These are phyloP conservation scores for Alternaria conjuncta DNA, from an alignment of 2,329 filamentous ascomycete species.

Conservation along the genomic window DNA sequence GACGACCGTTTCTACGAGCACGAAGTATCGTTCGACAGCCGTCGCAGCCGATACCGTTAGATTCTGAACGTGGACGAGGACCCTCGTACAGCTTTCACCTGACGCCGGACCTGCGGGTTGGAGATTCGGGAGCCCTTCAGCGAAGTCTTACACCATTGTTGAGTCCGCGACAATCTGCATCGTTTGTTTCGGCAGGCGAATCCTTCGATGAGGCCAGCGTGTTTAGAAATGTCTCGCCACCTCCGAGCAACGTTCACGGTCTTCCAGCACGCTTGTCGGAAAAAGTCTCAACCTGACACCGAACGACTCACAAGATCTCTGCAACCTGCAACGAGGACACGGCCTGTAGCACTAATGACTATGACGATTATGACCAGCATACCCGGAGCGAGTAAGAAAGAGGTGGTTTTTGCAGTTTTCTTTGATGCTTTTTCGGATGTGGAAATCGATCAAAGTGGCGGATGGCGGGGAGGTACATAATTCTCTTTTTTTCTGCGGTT, in stretches of 20 bases:
- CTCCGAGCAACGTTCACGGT: not conserved
- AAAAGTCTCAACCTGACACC: constrained; percentile 41
- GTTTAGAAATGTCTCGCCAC: constrained; percentile 12
- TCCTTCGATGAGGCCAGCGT: constrained; percentile 12
- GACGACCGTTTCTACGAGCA: constrained; percentile 72
- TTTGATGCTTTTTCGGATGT: constrained; percentile 6
- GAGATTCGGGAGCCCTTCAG: constrained; percentile 12
- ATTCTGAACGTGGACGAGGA: not conserved
- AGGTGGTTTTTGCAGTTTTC: constrained; percentile 21
- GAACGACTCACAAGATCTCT: constrained; percentile 35
- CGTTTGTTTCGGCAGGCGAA: constrained; percentile 23
- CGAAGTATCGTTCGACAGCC: constrained; percentile 69
- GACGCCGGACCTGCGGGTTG: constrained; percentile 7
- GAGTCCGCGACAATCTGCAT: constrained; percentile 14
- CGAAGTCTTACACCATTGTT: constrained; percentile 10
- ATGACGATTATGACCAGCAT: constrained; percentile 47
- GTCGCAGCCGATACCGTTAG: constrained; percentile 47
- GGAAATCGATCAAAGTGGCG: constrained; percentile 4
- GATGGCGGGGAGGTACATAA: constrained; percentile 8
- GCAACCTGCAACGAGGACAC: constrained; percentile 27
- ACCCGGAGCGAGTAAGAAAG: constrained; percentile 34
- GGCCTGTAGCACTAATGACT: constrained; percentile 41
- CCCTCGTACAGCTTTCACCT: constrained; percentile 6
- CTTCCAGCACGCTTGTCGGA: constrained; percentile 16
- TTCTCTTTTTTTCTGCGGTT: constrained; percentile 8